A percentile compares a stretch with the other conserved stretches of the same genome.
These are phyloP conservation scores for Argentina anserina DNA, from an alignment of 306 rosid species.

Conservation along the genomic window DNA sequence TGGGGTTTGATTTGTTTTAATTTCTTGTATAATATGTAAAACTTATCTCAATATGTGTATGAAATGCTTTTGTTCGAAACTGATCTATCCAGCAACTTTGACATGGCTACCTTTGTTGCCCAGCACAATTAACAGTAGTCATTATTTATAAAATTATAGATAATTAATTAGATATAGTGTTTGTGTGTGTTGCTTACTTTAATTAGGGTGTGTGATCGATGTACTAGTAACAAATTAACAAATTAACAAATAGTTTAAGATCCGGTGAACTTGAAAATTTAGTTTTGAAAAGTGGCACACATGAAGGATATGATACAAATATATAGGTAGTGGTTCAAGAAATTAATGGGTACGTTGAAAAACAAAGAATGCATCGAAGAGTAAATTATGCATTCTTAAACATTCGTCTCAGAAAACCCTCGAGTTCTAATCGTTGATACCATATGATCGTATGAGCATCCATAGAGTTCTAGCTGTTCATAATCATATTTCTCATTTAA, in stretches of 20 bases:
- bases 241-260: too few relatives aligned
- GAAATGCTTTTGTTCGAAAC: conserved; percentile 17
- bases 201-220: not conserved
- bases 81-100: not conserved
- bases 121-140: not conserved
- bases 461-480: too few relatives aligned
- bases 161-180: not conserved
- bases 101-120: not conserved
- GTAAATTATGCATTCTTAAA: not conserved
- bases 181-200: not conserved
- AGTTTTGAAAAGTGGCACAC: too few relatives aligned
- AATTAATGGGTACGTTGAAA: not conserved
- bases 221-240: not conserved
- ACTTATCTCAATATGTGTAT: conserved; percentile 14
- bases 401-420: not conserved
- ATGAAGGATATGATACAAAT: not conserved
- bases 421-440: too few relatives aligned
- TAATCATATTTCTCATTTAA: too few relatives aligned
- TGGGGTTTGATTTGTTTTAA: not conserved
- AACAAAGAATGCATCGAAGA: not conserved
- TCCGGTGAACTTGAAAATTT: not conserved
- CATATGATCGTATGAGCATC: too few relatives aligned
- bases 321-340: not conserved
- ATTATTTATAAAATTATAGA: too few relatives aligned
- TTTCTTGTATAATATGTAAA: conserved; percentile 30